Base-by-base conservation (phyloP, 805 yeast species). In the Myxozyma sirexii region DNA sequence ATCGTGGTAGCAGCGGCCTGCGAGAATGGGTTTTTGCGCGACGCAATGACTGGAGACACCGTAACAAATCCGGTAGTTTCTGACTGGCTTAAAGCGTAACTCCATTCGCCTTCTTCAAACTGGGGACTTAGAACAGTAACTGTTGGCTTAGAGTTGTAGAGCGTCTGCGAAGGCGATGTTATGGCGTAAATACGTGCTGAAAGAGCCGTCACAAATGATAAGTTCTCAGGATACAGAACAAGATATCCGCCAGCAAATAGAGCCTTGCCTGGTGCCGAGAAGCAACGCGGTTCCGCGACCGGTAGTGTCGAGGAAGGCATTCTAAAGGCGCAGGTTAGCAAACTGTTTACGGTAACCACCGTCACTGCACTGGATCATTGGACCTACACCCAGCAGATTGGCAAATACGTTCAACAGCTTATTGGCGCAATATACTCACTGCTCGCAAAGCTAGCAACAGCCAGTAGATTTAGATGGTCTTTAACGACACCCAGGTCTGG, bases 221-320 rank as follows among this genome's bases (percentile, higher is more conserved):
- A 75, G 75, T 87, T 92, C 38, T 73, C 73, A 0, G 92, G 92
- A 59, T 88, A 94, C 21, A 94, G 76, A 0, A 94, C 98, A 35
- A 94, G 79, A 71, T 94, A 94, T 0, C 99, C 99, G 19, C 99
- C 99, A 0, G 94, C 97, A 12, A 94, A 68, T 27, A 94, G 77
- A 0, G 97, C 98, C 72, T 94, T 94, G 0, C 98, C 97, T 0
- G 99, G 97, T 0, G 98, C 96, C 70, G 97, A 88, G 71, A 84
- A 93, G 7, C 64, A 60, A 21, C 27, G 35, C 54, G 37, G 27
- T 24, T 50, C 33, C 15, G 42, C 27, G 23, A 21, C 19, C 26
- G 15, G 37, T 47, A 17, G 41, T 19, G 41, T 33, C 19, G 51
- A 31, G 15, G 51, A 33, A 12, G 37, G 48, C 51, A 47, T 47